Evolutionary conservation across 1,284 basidiomycete genomes (phyloP), one percentile per base, ranked within the genome.

Genomic region (Omphalotus olearius): DNA sequence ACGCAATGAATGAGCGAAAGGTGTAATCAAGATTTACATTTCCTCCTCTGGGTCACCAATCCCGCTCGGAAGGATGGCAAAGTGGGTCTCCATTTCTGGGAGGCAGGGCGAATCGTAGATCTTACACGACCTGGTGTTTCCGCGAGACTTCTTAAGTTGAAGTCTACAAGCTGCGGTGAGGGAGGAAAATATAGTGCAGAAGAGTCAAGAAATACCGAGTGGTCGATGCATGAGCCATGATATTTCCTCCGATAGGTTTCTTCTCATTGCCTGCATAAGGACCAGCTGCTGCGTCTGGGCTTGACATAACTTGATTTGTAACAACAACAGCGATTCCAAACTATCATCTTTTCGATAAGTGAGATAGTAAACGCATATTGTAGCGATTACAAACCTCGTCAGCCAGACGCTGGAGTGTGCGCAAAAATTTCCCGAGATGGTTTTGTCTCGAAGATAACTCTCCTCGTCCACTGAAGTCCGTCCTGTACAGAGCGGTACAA

Each of bases 221-320:
- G 10, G 94, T 97, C 0, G 93, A 94, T 9, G 94, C 94, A 70
- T 97, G 94, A 0, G 94, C 94, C 76, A 97, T 88, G 63, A 97
- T 97, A 68, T 97, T 97, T 33, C 93, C 93, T 46, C 93, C 93
- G 56, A 99, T 97, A 4, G 96, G 96, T 69, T 98, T 99, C 79
- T 98, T 98, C 72, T 96, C 91, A 58, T 93, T 93, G 7, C 82
- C 79, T 14, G 85, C 85, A 62, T 93, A 96, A 45, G 91, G 91
- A 7, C 88, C 89, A 20, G 89, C 89, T n/a, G 89, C 85, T 11
- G 91, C 92, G 64, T 99, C 97, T 1, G 97, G 96, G 59, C 88
- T 95, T 14, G 97, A 98, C 76, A 99, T 98, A 55, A 99, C 97
- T 69, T 99, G 97, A 66, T 99, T 99, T 4, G 93, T 94, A 48